phyloP scores from a whole-genome alignment of 768 basidiomycete species.

The Suillus paluster region DNA sequence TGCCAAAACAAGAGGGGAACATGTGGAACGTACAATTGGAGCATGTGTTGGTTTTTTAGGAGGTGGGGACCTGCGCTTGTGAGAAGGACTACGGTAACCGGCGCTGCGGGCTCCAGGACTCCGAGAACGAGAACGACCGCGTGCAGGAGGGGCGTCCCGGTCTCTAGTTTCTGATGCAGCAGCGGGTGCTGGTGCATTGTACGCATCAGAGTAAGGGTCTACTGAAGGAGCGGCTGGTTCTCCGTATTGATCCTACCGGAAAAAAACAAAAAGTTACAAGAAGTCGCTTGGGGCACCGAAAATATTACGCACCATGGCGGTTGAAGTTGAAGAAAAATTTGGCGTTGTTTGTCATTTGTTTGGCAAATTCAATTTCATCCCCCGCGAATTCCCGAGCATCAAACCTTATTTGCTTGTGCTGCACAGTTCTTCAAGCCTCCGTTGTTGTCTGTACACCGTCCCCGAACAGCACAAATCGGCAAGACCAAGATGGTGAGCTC shows the following conservation, averaged over 20 bases:
- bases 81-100: constrained; percentile 61
- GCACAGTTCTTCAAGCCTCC: constrained; percentile 73
- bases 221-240: constrained; percentile 61
- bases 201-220: constrained; percentile 85
- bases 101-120: constrained; percentile 54
- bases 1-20: constrained; percentile 17
- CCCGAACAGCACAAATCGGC: constrained; percentile 56
- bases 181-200: constrained; percentile 64
- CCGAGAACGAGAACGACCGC: constrained; percentile 78
- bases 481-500: constrained; percentile 85
- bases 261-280: constrained; percentile 14
- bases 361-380: constrained; percentile 30
- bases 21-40: constrained; percentile 62
- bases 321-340: constrained; percentile 51
- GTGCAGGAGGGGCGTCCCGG: constrained; percentile 57
- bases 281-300: constrained; percentile 9
- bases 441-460: constrained; percentile 38
- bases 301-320: constrained; percentile 69
- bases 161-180: constrained; percentile 50
- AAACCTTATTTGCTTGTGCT: constrained; percentile 49
- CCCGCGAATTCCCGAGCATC: constrained; percentile 18
- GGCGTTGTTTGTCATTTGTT: constrained; percentile 44
- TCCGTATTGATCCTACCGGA: constrained; percentile 57
- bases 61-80: constrained; percentile 60
- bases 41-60: constrained; percentile 71